A percentile compares a stretch with the other conserved stretches of the same genome.
Evolutionary conservation across 495 filamentous ascomycete genomes (phyloP).

Genomic region (Xylaria acuta): DNA sequence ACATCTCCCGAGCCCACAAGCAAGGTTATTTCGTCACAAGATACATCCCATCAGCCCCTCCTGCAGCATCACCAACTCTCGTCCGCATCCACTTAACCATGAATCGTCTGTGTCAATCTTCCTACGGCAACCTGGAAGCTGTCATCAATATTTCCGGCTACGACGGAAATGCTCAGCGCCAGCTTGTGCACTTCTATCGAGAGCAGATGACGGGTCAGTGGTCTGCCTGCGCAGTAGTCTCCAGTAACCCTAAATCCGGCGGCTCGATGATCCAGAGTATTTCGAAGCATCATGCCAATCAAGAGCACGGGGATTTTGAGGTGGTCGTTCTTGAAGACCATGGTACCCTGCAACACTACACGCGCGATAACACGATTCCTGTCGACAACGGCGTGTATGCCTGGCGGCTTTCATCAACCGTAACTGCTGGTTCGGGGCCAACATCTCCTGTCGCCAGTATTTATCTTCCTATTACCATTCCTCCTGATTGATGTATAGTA

Average conservation of each 20-base stretch:
- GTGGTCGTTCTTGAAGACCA: slow-evolving; percentile 30
- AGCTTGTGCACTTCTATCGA: slow-evolving; percentile 29
- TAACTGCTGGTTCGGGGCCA: slow-evolving; percentile 12
- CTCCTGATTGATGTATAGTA: not conserved
- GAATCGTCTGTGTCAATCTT: slow-evolving; percentile 35
- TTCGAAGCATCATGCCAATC: slow-evolving; percentile 5
- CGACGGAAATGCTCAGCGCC: slow-evolving; percentile 12
- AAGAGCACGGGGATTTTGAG: slow-evolving; percentile 32
- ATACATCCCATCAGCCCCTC: not conserved
- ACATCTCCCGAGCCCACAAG: not conserved
- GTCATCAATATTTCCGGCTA: slow-evolving; percentile 29
- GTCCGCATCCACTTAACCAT: slow-evolving; percentile 10
- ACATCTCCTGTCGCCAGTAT: not conserved
- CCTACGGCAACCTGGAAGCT: slow-evolving; percentile 31
- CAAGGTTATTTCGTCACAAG: not conserved
- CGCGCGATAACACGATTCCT: slow-evolving; percentile 25
- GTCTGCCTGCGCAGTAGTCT: slow-evolving; percentile 11
- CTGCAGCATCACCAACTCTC: not conserved
- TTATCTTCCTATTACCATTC: not conserved
- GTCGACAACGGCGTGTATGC: not conserved
- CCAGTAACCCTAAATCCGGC: slow-evolving; percentile 20
- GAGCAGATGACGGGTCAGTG: slow-evolving; percentile 28
- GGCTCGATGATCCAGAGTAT: slow-evolving; percentile 35
- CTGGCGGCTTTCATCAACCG: slow-evolving; percentile 23
- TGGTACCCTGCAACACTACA: slow-evolving; percentile 31